A percentile compares a stretch with the other conserved stretches of the same genome.
These are phyloP conservation scores for Stentor coeruleus DNA, from an alignment of 73 alveolate genomes.

Conservation along the genomic window DNA sequence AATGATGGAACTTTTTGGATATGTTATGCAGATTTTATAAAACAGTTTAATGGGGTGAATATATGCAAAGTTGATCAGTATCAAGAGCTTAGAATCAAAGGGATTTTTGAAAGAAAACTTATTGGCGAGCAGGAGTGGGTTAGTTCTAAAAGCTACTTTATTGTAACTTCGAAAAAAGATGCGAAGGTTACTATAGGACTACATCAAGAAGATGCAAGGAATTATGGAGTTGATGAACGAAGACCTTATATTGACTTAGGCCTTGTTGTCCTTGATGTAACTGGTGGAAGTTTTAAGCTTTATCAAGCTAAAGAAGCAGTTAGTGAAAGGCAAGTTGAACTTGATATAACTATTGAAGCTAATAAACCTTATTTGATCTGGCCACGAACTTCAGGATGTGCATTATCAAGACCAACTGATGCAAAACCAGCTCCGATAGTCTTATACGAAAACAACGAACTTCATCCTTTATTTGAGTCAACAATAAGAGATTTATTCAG, in stretches of 20 bases:
- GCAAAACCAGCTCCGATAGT: background rate
- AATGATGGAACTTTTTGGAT: constrained; percentile 78
- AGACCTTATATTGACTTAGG: constrained; percentile 86
- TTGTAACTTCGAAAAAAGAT: constrained; percentile 32
- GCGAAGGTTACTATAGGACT: constrained; percentile 60
- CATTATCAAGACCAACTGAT: constrained; percentile 36
- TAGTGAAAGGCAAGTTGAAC: constrained; percentile 49
- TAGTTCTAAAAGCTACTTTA: constrained; percentile 76
- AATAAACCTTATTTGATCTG: constrained; percentile 78
- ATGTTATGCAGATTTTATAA: constrained; percentile 80
- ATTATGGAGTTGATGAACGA: constrained; percentile 66
- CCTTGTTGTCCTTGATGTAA: constrained; percentile 58
- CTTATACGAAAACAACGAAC: constrained; percentile 36
- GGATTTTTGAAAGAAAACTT: constrained; percentile 57
- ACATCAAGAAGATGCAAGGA: constrained; percentile 94
- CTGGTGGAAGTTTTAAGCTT: constrained; percentile 18
- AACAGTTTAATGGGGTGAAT: constrained; percentile 61
- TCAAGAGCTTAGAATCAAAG: constrained; percentile 71
- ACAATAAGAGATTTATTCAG: constrained; percentile 88
- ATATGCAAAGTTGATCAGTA: constrained; percentile 80
- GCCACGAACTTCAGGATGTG: constrained; percentile 93
- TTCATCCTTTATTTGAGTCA: constrained; percentile 47
- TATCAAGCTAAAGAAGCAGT: constrained; percentile 16
- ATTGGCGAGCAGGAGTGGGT: constrained; percentile 47
- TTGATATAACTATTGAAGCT: constrained; percentile 59